Conservation (phyloP, 2,329 filamentous ascomycete genomes). For the Exophiala xenobiotica region DNA sequence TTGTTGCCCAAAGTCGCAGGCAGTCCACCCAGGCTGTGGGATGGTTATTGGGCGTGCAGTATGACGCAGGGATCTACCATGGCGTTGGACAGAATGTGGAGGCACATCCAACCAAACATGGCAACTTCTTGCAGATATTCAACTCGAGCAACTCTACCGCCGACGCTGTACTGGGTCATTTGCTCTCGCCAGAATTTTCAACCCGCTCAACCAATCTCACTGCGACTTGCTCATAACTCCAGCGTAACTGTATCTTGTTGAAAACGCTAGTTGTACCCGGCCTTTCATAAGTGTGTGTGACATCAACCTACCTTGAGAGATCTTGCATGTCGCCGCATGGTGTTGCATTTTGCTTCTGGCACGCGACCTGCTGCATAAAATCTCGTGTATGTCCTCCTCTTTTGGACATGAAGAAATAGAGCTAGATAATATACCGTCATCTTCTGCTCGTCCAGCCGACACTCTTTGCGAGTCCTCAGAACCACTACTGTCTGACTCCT, state of each 20-base stretch:
- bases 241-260: no score
- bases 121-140: background rate
- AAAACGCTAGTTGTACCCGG: background rate
- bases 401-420: constrained; percentile 1
- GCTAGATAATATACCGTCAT: constrained; percentile 7
- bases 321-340: background rate
- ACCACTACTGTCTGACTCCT: background rate
- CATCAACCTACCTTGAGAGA: background rate
- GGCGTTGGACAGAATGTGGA: no score
- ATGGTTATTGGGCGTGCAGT: no score
- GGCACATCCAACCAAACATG: no score
- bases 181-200: background rate
- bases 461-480: no score
- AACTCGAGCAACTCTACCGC: background rate
- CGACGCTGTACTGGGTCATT: background rate
- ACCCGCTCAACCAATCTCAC: background rate
- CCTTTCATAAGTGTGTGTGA: background rate
- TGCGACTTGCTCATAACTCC: background rate
- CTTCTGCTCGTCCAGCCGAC: constrained; percentile 3
- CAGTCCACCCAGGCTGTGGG: no score
- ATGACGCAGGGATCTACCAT: no score
- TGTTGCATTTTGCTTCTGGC: background rate
- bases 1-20: no score
- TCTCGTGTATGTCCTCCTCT: background rate
- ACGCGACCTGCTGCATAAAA: background rate